A percentile compares a stretch with the other conserved stretches of the same genome.
Evolutionary conservation across 108 stramenopile species (phyloP).

Genomic region (Cyclotella kingstonii): DNA sequence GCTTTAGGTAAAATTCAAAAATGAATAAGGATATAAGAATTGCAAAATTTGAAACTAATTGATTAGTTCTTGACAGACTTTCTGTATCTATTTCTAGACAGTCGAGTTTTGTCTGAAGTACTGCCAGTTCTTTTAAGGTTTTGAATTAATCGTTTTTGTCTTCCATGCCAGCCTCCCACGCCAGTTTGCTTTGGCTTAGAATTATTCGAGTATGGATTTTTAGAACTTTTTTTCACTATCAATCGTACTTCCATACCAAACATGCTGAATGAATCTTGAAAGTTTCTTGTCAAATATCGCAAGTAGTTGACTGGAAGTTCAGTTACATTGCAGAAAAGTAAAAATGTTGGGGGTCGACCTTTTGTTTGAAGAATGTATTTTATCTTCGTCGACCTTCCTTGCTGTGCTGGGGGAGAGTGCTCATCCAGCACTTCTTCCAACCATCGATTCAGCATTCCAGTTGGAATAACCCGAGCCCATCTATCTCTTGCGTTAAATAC

Average conservation of each 20-base stretch:
- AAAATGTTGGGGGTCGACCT: conserved; percentile 86
- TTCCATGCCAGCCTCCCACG: conserved; percentile 67
- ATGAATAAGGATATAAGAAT: too few relatives aligned
- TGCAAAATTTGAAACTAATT: too few relatives aligned
- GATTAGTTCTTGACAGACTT: too few relatives aligned
- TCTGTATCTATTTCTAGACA: too few relatives aligned
- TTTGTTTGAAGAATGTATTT: conserved; percentile 88
- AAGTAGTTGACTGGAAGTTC: conserved; percentile 65
- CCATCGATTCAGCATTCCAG: conserved; percentile 84
- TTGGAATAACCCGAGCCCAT: conserved; percentile 69
- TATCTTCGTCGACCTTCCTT: conserved; percentile 59
- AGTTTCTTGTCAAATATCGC: conserved; percentile 73
- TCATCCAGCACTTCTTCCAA: conserved; percentile 65
- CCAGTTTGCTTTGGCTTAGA: conserved; percentile 51
- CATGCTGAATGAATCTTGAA: conserved; percentile 82
- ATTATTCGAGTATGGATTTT: conserved; percentile 66
- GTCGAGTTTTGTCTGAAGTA: too few relatives aligned
- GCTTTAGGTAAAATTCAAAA: too few relatives aligned
- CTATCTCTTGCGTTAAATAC: conserved; percentile 76
- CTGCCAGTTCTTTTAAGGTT: conserved; percentile 47
- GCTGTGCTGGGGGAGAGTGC: conserved; percentile 58
- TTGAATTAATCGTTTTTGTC: conserved; percentile 50
- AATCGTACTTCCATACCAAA: conserved; percentile 84
- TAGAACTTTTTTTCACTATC: conserved; percentile 67
- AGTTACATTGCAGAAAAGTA: conserved; percentile 75